These are phyloP conservation scores for Cadophora gregata DNA, from an alignment of 2,329 filamentous ascomycete species.

Conservation along the genomic window DNA sequence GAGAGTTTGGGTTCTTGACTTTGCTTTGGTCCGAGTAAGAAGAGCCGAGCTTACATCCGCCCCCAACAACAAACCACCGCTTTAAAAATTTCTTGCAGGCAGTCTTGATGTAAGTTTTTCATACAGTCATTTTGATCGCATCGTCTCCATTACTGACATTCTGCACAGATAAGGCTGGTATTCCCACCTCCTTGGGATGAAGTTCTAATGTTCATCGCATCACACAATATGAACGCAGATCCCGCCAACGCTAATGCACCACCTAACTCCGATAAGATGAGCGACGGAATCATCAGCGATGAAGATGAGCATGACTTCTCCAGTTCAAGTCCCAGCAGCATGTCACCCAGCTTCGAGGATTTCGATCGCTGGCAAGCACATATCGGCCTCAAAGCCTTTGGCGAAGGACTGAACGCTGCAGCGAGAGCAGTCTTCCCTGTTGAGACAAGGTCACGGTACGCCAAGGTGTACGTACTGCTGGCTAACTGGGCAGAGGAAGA, in stretches of 20 bases:
- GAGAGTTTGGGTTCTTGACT: not conserved
- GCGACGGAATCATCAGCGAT: constrained; percentile 19
- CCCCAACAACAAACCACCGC: not conserved
- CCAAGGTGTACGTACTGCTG: constrained; percentile 36
- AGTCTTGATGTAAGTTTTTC: not conserved
- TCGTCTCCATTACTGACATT: not conserved
- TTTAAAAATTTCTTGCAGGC: not conserved
- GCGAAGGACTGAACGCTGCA: constrained; percentile 34
- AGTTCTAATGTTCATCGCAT: not conserved
- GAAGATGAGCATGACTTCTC: constrained; percentile 19
- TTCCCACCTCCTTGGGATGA: not conserved
- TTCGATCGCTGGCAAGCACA: constrained; percentile 33
- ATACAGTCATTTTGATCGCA: not conserved
- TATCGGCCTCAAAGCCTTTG: constrained; percentile 33
- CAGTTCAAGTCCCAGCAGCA: constrained; percentile 1
- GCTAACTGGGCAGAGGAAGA: constrained; percentile 34
- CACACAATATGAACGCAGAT: constrained; percentile 13
- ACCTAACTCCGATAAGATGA: not conserved
- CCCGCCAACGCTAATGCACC: constrained; percentile 4
- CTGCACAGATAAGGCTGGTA: not conserved
- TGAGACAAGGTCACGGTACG: constrained; percentile 27
- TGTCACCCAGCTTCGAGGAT: constrained; percentile 23
- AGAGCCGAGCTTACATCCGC: constrained; percentile 2
- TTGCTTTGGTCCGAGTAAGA: not conserved
- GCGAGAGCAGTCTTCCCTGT: constrained; percentile 35